A percentile compares a stretch with the other conserved stretches of the same genome.
phyloP scores from a whole-genome alignment of 140 eudicot species.

The Oenanthe javanica region DNA sequence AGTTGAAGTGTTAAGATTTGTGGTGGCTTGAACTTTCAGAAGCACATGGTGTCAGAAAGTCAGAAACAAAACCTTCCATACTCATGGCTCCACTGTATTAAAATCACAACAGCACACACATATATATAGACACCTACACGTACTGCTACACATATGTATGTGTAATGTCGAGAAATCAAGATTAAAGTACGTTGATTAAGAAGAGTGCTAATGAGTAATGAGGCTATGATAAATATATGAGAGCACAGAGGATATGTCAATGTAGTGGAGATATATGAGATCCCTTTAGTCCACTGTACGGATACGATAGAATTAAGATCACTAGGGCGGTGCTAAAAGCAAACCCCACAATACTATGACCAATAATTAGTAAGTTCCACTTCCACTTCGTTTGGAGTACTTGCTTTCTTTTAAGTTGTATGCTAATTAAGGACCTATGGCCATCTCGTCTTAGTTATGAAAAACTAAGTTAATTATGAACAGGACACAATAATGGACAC shows the following conservation, averaged over 20 bases:
- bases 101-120: conserved; percentile 1
- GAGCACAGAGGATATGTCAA: neutral
- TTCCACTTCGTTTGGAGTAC: conserved; percentile 1
- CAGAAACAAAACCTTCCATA: conserved; percentile 12
- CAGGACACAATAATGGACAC: neutral
- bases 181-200: neutral
- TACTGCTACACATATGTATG: neutral
- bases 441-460: neutral
- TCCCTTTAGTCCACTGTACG: neutral
- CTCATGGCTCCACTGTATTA: conserved; percentile 5
- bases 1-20: conserved; percentile 5
- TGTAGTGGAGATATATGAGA: neutral
- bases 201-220: no score
- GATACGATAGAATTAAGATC: neutral
- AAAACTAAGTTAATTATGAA: neutral
- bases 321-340: conserved; percentile 3
- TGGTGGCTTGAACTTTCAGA: neutral
- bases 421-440: neutral
- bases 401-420: neutral
- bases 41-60: conserved; percentile 13
- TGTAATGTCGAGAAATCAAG: neutral
- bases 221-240: no score
- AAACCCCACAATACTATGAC: neutral
- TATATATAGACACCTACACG: neutral
- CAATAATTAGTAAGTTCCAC: neutral